Base-by-base conservation (phyloP, 495 filamentous ascomycete genomes). In the Neurospora tetrasperma region DNA sequence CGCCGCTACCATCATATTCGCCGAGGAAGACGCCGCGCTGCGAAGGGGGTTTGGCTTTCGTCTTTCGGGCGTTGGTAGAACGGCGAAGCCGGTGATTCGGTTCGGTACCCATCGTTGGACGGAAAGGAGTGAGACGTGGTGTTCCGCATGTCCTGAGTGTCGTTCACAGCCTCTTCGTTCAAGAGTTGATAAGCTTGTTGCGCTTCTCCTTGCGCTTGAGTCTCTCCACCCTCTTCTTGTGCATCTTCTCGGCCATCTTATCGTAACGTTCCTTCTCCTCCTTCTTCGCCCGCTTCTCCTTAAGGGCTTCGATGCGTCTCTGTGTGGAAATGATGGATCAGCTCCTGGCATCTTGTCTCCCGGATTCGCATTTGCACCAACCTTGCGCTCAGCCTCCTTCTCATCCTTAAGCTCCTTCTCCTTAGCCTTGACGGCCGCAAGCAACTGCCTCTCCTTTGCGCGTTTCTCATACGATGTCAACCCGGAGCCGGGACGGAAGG, bases 171-270 rank as follows among this genome's bases (percentile, higher is more conserved):
- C 23, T 23, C n/a, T 11, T 27, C 18, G 66, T 69, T 94, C 86
- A 97, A 70, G 93, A 96, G 82, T 94, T 97, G 77, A 98, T 82
- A 77, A 96, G 83, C 85, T 98, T 98, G 83, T 98, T 99, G 80
- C 96, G 89, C 89, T 98, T 98, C 87, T 98, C 96, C 80, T 93
- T 90, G 79, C 94, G 87, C 90, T 92, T 97, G 81, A 97, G 78
- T 74, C 96, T 88, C 83, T 99, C 96, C 35, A 99, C 90, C 75
- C 94, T 86, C 86, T 97, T 98, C 80, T 85, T 89, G 81, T 98
- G 96, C 96, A 99, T 98, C 85, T 94, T 98, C 83, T 95, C 92
- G 40, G 93, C 96, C 90, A 99, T 89, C 85, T 93, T 94, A 83
- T 94, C 93, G 80, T 93, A 98, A 46, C 96, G 88, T 74, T 91